Percentiles rank a stretch among this genome's conserved stretches.
Conservation (phyloP, 192 early-diverging fungal species). For the Umbelopsis ramanniana region DNA sequence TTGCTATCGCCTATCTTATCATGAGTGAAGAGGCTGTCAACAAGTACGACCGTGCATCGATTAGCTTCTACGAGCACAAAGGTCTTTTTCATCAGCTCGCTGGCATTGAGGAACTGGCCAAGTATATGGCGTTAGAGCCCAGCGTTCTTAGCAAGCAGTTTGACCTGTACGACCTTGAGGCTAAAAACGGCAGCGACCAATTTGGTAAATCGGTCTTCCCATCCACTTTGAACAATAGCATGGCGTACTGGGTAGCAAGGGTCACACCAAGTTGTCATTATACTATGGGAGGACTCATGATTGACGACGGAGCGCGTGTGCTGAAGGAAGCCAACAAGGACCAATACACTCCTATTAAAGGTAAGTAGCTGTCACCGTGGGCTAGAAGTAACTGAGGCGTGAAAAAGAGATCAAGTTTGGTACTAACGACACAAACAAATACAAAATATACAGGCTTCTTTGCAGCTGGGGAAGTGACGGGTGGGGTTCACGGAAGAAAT, state of each 20-base stretch:
- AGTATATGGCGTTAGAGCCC: constrained; percentile 6
- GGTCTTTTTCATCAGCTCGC: constrained; percentile 25
- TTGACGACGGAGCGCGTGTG: constrained; percentile 12
- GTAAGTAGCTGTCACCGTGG: not conserved
- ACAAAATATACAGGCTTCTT: constrained; percentile 64
- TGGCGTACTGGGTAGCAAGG: constrained; percentile 29
- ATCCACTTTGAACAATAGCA: not conserved
- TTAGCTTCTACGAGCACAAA: constrained; percentile 30
- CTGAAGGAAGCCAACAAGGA: not conserved
- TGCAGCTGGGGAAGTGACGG: constrained; percentile 82
- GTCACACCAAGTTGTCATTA: constrained; percentile 41
- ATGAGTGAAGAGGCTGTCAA: constrained; percentile 31
- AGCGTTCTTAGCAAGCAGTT: constrained; percentile 14
- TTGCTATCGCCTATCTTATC: constrained; percentile 21
- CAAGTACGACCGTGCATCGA: constrained; percentile 20
- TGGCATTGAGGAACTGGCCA: constrained; percentile 6
- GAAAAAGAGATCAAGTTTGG: too few relatives aligned
- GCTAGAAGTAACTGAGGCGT: too few relatives aligned
- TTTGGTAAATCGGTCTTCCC: constrained; percentile 36
- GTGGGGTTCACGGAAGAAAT: constrained; percentile 85
- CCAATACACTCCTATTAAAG: not conserved
- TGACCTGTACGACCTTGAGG: constrained; percentile 25
- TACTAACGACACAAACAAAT: constrained; percentile 22
- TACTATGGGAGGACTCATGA: constrained; percentile 33
- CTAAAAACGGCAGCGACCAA: constrained; percentile 20